Conservation (phyloP, 441 rosid species). For the Lepidium campestre region DNA sequence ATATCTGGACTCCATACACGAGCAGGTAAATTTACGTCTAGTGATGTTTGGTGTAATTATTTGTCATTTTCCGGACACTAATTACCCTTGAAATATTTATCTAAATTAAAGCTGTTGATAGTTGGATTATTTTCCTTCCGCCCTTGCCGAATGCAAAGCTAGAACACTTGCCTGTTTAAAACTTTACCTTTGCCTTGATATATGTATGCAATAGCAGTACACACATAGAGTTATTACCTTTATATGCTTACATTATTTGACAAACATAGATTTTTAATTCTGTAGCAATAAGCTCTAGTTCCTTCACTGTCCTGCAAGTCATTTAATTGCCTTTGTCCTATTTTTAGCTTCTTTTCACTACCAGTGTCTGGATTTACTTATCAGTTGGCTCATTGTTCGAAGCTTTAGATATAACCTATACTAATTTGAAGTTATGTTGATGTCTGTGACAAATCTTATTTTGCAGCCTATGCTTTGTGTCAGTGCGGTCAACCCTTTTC, state of each 20-base stretch:
- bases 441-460: constrained; percentile 16
- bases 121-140: not conserved
- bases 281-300: constrained; percentile 2
- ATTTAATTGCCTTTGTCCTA: not conserved
- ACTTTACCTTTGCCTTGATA: not conserved
- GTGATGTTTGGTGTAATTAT: not conserved
- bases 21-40: constrained; percentile 54
- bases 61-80: not conserved
- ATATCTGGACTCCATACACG: constrained; percentile 83
- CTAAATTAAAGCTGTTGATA: not conserved
- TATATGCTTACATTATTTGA: not conserved
- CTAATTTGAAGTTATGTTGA: constrained; percentile 11
- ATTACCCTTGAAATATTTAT: not conserved
- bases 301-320: not conserved
- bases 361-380: constrained; percentile 4
- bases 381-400: not conserved
- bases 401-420: constrained; percentile 6
- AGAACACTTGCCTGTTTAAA: not conserved
- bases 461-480: constrained; percentile 99
- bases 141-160: not conserved
- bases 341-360: not conserved
- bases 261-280: not conserved
- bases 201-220: not conserved
- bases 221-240: not conserved
- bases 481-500: constrained; percentile 90